Percentiles rank a stretch among this genome's conserved stretches.
phyloP scores from a whole-genome alignment of 2,329 filamentous ascomycete genomes.

The Capronia epimyces region DNA sequence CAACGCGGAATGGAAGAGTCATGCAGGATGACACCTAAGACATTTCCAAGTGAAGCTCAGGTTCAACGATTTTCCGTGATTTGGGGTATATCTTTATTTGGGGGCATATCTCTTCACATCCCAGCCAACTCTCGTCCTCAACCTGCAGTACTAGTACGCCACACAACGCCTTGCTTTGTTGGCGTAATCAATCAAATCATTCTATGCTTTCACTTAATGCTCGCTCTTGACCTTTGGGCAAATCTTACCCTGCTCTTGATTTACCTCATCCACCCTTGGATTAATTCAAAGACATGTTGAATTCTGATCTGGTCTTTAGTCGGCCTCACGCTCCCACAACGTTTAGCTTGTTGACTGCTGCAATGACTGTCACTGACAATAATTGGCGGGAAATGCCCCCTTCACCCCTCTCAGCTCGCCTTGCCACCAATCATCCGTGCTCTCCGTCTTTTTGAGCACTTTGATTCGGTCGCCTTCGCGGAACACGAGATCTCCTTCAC shows the following conservation, averaged over 20 bases:
- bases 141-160: background rate
- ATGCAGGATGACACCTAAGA: too few species aligned
- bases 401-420: conserved; percentile 64
- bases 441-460: conserved; percentile 71
- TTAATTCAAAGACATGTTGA: background rate
- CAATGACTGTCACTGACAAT: conserved; percentile 54
- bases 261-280: too few species aligned
- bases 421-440: conserved; percentile 82
- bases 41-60: too few species aligned
- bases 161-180: background rate
- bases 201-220: background rate
- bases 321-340: too few species aligned
- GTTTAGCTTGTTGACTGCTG: too few species aligned
- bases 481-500: conserved; percentile 66
- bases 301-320: too few species aligned
- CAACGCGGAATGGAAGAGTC: too few species aligned
- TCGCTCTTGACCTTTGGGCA: background rate
- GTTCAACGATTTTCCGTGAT: too few species aligned
- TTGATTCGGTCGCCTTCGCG: conserved; percentile 70
- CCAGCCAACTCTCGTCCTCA: too few species aligned
- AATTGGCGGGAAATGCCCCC: conserved; percentile 79
- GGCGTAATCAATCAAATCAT: background rate
- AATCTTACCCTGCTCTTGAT: too few species aligned
- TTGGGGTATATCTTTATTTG: too few species aligned
- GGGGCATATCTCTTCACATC: background rate